A percentile compares a stretch with the other conserved stretches of the same genome.
phyloP scores from a whole-genome alignment of 164 flowering plant species.

The Aristolochia contorta region DNA sequence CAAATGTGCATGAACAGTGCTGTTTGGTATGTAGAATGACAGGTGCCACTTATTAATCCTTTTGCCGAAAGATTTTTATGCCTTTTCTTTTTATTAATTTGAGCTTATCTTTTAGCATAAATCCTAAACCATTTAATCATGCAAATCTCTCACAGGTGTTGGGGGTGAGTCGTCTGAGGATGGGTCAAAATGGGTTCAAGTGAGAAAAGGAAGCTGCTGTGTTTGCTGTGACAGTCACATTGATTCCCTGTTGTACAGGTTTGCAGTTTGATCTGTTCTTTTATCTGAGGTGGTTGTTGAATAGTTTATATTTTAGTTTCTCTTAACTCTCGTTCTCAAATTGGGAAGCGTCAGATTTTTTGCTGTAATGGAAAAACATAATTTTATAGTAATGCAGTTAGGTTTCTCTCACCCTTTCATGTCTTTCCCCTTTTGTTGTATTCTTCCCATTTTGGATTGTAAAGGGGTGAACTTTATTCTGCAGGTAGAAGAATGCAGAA shows the following conservation, averaged over 20 bases:
- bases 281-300: not conserved
- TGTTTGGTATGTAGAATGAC: too few species aligned
- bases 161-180: conserved; percentile 33
- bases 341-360: too few species aligned
- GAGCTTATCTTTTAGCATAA: not conserved
- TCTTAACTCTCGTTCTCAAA: too few species aligned
- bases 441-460: too few species aligned
- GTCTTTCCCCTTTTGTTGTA: too few species aligned
- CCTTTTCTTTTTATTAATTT: not conserved
- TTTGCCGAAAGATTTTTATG: not conserved
- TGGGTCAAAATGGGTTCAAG: conserved; percentile 67
- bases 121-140: not conserved
- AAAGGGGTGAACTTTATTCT: too few species aligned
- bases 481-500: not conserved
- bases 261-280: not conserved
- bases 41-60: too few species aligned
- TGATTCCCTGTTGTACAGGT: conserved; percentile 84
- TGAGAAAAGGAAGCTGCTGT: conserved; percentile 86
- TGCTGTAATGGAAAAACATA: not conserved
- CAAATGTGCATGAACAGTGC: not conserved
- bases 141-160: conserved; percentile 20
- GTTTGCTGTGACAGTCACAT: conserved; percentile 64
- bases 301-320: too few species aligned
- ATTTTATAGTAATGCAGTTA: not conserved
- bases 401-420: not conserved